Conservation (phyloP, 2,329 filamentous ascomycete species). For the Xylariomycetidae sp. region DNA sequence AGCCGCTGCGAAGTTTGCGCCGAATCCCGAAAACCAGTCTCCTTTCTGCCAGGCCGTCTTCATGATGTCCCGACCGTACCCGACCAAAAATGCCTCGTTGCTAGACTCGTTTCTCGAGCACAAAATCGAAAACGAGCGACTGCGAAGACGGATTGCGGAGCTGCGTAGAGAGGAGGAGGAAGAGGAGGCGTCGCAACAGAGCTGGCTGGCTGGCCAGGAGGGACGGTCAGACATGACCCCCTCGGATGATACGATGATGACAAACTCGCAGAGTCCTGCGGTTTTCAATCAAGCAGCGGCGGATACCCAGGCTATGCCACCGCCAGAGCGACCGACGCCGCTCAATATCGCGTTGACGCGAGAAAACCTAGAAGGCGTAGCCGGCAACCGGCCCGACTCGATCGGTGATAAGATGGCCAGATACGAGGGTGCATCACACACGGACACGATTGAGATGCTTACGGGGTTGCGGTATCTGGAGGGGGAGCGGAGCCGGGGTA, state of each 20-base stretch:
- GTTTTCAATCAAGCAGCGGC: slow-evolving; percentile 34
- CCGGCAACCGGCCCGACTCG: slow-evolving; percentile 63
- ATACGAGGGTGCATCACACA: slow-evolving; percentile 69
- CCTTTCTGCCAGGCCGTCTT: slow-evolving; percentile 84
- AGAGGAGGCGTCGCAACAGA: slow-evolving; percentile 62
- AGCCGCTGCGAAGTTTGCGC: slow-evolving; percentile 58
- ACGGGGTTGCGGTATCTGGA: slow-evolving; percentile 84
- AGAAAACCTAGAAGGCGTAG: slow-evolving; percentile 72
- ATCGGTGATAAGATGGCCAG: slow-evolving; percentile 80
- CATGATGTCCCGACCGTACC: slow-evolving; percentile 86
- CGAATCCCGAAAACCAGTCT: slow-evolving; percentile 57
- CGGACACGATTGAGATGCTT: slow-evolving; percentile 87
- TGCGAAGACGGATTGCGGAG: slow-evolving; percentile 78
- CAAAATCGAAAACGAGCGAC: slow-evolving; percentile 90
- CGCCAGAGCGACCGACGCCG: slow-evolving; percentile 55
- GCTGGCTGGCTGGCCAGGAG: slow-evolving; percentile 55
- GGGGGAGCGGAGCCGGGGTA: slow-evolving; percentile 80
- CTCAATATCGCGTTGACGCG: slow-evolving; percentile 67
- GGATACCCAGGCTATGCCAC: slow-evolving; percentile 48
- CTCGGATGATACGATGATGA: slow-evolving; percentile 38
- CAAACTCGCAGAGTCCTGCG: slow-evolving; percentile 25
- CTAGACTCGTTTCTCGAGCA: slow-evolving; percentile 93
- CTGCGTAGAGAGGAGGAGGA: slow-evolving; percentile 80
- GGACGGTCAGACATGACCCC: slow-evolving; percentile 46
- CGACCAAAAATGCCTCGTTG: slow-evolving; percentile 76